A percentile compares a stretch with the other conserved stretches of the same genome.
These are phyloP conservation scores for Kodamaea nitidulidarum DNA, from an alignment of 805 yeast genomes.

Conservation along the genomic window DNA sequence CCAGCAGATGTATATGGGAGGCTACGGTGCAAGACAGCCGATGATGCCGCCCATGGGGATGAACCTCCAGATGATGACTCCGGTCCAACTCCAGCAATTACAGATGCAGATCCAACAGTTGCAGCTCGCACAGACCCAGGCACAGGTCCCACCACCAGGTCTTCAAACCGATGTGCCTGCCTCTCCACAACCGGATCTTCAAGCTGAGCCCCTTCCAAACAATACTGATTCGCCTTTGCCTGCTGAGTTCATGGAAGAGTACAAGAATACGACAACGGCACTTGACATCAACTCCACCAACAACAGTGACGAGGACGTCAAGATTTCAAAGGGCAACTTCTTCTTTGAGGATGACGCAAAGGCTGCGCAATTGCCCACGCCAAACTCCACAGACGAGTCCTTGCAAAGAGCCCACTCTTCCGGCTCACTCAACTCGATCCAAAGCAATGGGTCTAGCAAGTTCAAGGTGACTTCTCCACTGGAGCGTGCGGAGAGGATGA, in stretches of 20 bases:
- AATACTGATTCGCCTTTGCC: no score
- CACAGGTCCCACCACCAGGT: conserved; percentile 3
- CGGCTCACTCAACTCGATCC: conserved; percentile 28
- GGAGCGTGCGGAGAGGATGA: conserved; percentile 12
- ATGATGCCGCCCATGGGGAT: conserved; percentile 7
- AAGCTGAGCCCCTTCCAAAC: no score
- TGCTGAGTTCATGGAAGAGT: background rate
- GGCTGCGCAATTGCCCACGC: conserved; percentile 14
- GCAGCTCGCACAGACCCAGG: conserved; percentile 11
- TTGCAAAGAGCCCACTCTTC: conserved; percentile 10
- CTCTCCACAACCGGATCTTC: background rate
- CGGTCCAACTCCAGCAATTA: conserved; percentile 10
- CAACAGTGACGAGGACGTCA: conserved; percentile 2
- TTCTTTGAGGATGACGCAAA: background rate
- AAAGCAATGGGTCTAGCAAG: conserved; percentile 27
- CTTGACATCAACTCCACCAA: background rate
- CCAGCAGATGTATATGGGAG: conserved; percentile 7
- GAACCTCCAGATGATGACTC: conserved; percentile 11
- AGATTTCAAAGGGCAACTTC: background rate
- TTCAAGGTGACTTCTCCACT: conserved; percentile 18
- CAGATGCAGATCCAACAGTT: conserved; percentile 16
- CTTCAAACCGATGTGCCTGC: background rate
- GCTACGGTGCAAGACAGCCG: conserved; percentile 9
- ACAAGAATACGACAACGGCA: conserved; percentile 1
- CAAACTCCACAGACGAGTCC: conserved; percentile 13